phyloP scores from a whole-genome alignment of 225 moss, liverwort and hornwort genomes.

The Neckera pumila region DNA sequence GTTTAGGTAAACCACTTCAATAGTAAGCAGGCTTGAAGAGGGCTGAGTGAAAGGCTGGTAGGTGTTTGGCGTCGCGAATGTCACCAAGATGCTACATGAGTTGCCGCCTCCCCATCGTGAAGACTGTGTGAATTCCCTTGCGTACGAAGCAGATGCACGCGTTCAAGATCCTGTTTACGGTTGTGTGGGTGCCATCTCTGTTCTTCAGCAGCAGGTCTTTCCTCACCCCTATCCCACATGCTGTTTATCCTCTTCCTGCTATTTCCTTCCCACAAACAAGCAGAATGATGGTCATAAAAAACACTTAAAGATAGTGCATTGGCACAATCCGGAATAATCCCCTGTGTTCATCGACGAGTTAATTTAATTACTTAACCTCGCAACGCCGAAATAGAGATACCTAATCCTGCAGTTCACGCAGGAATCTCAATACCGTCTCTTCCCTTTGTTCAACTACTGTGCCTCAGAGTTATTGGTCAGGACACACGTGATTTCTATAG shows the following conservation, averaged over 20 bases:
- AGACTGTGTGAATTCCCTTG: conserved; percentile 95
- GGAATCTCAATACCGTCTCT: neutral
- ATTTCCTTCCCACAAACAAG: neutral
- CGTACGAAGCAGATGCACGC: conserved; percentile 94
- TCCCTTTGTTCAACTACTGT: neutral
- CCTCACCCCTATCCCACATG: neutral
- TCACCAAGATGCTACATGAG: conserved; percentile 97
- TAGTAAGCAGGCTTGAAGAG: conserved; percentile 22
- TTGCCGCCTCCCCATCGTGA: conserved; percentile 95
- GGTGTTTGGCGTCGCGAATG: conserved; percentile 97
- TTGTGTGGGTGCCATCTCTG: conserved; percentile 90
- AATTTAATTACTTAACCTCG: neutral
- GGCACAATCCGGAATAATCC: neutral
- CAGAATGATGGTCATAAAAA: neutral
- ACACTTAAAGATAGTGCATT: neutral
- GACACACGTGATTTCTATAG: neutral
- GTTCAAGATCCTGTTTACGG: conserved; percentile 98
- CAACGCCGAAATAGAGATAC: neutral
- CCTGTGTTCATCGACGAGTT: neutral
- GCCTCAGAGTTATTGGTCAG: neutral
- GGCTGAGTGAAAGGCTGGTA: conserved; percentile 54
- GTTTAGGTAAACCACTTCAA: conserved; percentile 14
- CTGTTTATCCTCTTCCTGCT: neutral
- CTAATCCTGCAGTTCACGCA: neutral
- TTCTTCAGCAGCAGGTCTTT: conserved; percentile 82